These are phyloP conservation scores for Mycosarcoma maydis DNA, from an alignment of 1,284 basidiomycete genomes.

Conservation along the genomic window DNA sequence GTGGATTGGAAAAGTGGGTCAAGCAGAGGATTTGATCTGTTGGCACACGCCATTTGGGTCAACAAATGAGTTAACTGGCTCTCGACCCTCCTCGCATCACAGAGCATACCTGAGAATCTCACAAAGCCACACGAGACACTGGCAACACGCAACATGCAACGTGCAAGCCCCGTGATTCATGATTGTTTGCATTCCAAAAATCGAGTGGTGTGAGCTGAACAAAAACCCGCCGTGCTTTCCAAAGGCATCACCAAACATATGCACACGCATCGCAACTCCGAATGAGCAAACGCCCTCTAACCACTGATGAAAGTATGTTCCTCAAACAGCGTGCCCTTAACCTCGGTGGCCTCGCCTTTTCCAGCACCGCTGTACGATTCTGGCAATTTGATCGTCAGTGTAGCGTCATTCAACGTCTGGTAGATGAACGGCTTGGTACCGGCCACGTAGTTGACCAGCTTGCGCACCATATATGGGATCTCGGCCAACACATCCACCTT, in stretches of 20 bases:
- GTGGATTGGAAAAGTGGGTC: constrained; percentile 65
- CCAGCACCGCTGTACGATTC: constrained; percentile 8
- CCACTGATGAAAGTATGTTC: constrained; percentile 84
- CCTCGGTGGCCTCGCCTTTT: constrained; percentile 49
- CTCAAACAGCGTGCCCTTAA: constrained; percentile 81
- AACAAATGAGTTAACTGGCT: too few relatives aligned
- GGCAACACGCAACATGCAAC: too few relatives aligned
- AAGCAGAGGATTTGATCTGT: constrained; percentile 47
- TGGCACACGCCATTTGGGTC: too few relatives aligned
- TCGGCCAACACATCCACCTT: constrained; percentile 97
- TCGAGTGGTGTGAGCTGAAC: background rate
- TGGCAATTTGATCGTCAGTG: constrained; percentile 76
- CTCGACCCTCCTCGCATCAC: too few relatives aligned
- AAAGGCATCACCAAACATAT: too few relatives aligned
- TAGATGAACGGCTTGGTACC: constrained; percentile 93
- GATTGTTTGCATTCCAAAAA: too few relatives aligned
- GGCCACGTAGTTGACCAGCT: constrained; percentile 87
- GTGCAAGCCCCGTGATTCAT: too few relatives aligned
- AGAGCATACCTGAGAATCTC: too few relatives aligned
- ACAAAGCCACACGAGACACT: too few relatives aligned
- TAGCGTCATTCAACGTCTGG: constrained; percentile 84
- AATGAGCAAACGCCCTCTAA: constrained; percentile 4
- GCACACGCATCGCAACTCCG: too few relatives aligned
- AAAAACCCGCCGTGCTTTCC: too few relatives aligned
- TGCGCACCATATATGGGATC: constrained; percentile 89